phyloP scores from a whole-genome alignment of 1,284 basidiomycete genomes.

The Sporisorium graminicola region DNA sequence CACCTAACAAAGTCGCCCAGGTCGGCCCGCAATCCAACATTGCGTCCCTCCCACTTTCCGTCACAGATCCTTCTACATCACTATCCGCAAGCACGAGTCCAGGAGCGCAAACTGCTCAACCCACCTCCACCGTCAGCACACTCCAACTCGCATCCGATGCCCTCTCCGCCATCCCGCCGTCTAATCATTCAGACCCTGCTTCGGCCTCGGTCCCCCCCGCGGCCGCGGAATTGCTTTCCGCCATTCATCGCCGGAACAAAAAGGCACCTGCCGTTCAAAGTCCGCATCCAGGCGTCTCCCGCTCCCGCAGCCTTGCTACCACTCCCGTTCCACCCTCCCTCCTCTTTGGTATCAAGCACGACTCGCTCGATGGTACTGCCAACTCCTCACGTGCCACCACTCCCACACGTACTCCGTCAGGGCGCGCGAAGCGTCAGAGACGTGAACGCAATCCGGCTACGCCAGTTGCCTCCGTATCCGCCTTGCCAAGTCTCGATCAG shows the following conservation, averaged over 20 bases:
- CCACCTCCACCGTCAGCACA: constrained; percentile 31
- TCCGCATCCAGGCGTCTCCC: constrained; percentile 27
- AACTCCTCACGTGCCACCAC: constrained; percentile 37
- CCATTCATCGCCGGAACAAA: constrained; percentile 32
- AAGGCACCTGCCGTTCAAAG: constrained; percentile 42
- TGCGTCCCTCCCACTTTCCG: constrained; percentile 10
- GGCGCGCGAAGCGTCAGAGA: constrained; percentile 32
- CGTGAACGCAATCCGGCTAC: constrained; percentile 32
- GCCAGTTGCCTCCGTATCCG: constrained; percentile 1
- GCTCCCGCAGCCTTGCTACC: constrained; percentile 38
- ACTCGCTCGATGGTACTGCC: constrained; percentile 32
- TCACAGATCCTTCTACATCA: constrained; percentile 9
- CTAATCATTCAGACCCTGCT: neutral
- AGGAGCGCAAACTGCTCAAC: constrained; percentile 22
- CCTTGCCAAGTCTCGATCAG: constrained; percentile 37
- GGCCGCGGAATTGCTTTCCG: constrained; percentile 28
- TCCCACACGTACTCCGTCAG: constrained; percentile 29
- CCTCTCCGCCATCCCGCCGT: constrained; percentile 23
- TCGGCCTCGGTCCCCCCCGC: constrained; percentile 10
- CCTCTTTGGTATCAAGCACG: constrained; percentile 17
- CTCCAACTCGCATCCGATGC: constrained; percentile 37
- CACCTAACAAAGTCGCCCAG: neutral
- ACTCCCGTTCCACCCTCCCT: constrained; percentile 35
- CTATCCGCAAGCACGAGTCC: constrained; percentile 22
- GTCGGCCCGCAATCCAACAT: neutral